Base-by-base conservation (phyloP, 192 early-diverging fungal species). In the Rhizophagus prolifer region DNA sequence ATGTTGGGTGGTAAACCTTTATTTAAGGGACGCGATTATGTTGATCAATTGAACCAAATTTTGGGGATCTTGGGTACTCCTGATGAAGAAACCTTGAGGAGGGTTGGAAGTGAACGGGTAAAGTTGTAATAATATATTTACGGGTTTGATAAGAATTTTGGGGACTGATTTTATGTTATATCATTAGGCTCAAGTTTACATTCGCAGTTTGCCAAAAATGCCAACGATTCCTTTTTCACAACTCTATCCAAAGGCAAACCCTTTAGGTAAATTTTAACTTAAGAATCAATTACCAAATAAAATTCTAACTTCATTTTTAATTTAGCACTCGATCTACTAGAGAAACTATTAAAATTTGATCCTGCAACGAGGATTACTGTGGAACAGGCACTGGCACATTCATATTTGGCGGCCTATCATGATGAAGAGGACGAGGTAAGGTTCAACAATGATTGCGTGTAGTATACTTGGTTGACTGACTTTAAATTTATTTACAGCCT, bases 31-130 rank as follows among this genome's bases (percentile, higher is more conserved):
- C 88, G 93, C 47, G 97, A 99, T 87, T 97, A 96, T 81, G 96
- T 98, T n/a, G 96, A 99, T 81, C 97, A 99, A 83, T 86, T 99
- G 78, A 97, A 97, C 83, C 94, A 98, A 84, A 99, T 99, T 68
- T 85, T 99, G 70, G 88, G 90, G 72, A 92, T 99, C 61, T 89
- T 97, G 59, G 97, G 97, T 59, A 97, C 97, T 1, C 97, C 97
- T n/a, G 94, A 95, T 81, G 94, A 95, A 76, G 93, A 87, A 41
- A 95, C 94, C 9, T 83, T 98, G 76, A 79, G 86, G 58, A 88
- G 95, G 41, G 94, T 97, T 78, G 96, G 95, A 31, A 96, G 94
- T 79, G 94, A 97, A 74, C 90, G 96, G 81, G 91, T 93, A 85
- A 82, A 79, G 67, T 12, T 21, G 30, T 36, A 28, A 16, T 54